Conservation (phyloP, 2,329 filamentous ascomycete genomes). For the Xylaria sp. region DNA sequence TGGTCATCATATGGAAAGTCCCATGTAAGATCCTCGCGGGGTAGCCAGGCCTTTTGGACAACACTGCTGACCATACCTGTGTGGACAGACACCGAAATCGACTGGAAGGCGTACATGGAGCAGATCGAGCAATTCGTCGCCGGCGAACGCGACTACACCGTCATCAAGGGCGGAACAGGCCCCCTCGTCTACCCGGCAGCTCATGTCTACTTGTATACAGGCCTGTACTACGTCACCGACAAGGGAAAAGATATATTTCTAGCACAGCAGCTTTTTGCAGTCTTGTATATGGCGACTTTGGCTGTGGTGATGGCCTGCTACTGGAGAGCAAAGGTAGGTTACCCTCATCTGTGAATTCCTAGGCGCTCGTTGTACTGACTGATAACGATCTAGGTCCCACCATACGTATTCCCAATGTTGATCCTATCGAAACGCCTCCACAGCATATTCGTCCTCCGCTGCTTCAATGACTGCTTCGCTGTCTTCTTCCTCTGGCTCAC, state of each 20-base stretch:
- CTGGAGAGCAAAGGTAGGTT: conserved; percentile 70
- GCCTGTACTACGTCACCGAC: conserved; percentile 80
- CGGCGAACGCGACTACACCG: conserved; percentile 88
- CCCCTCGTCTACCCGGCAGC: conserved; percentile 94
- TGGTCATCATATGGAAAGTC: conserved; percentile 79
- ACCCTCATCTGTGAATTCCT: background rate
- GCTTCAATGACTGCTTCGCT: conserved; percentile 96
- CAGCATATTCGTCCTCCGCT: conserved; percentile 89
- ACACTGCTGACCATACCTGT: background rate
- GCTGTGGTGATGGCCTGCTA: conserved; percentile 86
- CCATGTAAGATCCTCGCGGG: conserved; percentile 71
- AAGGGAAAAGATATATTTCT: conserved; percentile 77
- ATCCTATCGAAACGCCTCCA: conserved; percentile 92
- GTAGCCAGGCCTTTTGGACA: background rate
- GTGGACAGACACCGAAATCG: conserved; percentile 86
- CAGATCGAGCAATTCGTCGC: conserved; percentile 82
- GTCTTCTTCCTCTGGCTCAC: conserved; percentile 83
- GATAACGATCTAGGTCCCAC: conserved; percentile 70
- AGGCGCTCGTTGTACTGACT: conserved; percentile 5
- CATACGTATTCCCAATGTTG: conserved; percentile 86
- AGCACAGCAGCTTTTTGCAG: conserved; percentile 86
- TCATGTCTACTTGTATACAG: conserved; percentile 90
- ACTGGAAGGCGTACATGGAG: conserved; percentile 97
- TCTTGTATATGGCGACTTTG: conserved; percentile 80
- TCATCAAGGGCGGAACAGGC: conserved; percentile 87